Evolutionary conservation across 2,329 filamentous ascomycete genomes (phyloP), one percentile per base, ranked within the genome.

Genomic region (Fusarium heterosporum): DNA sequence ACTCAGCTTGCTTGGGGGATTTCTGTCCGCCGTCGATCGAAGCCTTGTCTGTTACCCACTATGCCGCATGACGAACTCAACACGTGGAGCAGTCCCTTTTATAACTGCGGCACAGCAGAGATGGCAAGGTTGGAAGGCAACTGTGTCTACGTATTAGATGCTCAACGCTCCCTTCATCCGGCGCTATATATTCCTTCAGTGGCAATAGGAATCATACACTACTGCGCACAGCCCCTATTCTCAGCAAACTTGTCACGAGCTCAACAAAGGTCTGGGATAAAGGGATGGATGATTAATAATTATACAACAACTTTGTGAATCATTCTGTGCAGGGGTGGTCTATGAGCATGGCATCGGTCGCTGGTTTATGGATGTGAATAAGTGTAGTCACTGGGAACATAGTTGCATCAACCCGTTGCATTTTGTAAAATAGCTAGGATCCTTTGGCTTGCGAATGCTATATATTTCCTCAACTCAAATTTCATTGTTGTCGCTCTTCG

Each of bases 111-210:
- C 30, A 6, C 17, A 13, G 29, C 41, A 43, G 11, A 36, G 34
- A 16, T 7, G 16, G 16, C 34, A 36, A 36, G 34, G 34, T n/a
- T 36, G 34, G 34, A 36, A 17, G n/a, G n/a, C 16, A 36, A 17
- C 8, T 36, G 13, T 36, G 4, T 3, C 14, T n/a, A 10, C 34
- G 16, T 17, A 36, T 36, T 36, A 5, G 17, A 26, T 13, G 19
- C 25, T n/a, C 4, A 8, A 12, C 16, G 11, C 12, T 54, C 51
- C 51, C 30, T 54, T 50, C 32, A 50, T 17, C 51, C 51, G 51
- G 12, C 25, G 51, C 41, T 13, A 41, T 7, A 17, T 34, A 17
- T 22, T 25, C 4, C 17, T 22, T 19, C 13, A 28, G 28, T 40
- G 10, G 32, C 28, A 13, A 26, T 22, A 10, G 16, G 19, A 34